Evolutionary conservation across 2,329 filamentous ascomycete species (phyloP).

Genomic region (Aspergillus ochraceus): DNA sequence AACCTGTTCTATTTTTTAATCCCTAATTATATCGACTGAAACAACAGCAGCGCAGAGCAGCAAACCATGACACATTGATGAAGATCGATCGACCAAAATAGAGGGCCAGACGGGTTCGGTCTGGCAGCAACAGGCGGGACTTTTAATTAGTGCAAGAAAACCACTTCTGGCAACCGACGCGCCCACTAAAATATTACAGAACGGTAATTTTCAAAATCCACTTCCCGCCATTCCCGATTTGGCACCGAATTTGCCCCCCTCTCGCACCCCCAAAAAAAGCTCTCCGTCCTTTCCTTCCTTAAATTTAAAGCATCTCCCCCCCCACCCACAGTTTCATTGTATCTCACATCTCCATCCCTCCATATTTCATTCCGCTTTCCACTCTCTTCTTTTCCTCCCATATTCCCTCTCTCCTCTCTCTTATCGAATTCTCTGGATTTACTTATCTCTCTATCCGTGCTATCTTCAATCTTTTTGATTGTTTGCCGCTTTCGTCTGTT

Average conservation of each 20-base stretch:
- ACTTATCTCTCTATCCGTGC: conserved; percentile 13
- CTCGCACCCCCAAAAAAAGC: conserved; percentile 11
- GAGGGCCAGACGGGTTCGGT: not conserved
- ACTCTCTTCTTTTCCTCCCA: conserved; percentile 11
- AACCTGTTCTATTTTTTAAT: not conserved
- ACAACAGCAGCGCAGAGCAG: not conserved
- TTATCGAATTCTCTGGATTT: conserved; percentile 21
- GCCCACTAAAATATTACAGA: not conserved
- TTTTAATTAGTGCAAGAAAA: too few species aligned
- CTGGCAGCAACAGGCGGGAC: not conserved
- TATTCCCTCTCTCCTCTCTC: conserved; percentile 18
- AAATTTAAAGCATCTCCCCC: conserved; percentile 21
- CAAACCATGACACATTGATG: not conserved
- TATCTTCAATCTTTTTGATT: conserved; percentile 18
- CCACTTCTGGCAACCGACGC: conserved; percentile 2
- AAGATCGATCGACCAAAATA: not conserved
- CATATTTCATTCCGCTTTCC: conserved; percentile 3
- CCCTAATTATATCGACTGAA: not conserved
- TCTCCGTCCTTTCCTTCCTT: conserved; percentile 9
- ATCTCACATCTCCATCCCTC: conserved; percentile 8
- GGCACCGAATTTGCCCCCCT: conserved; percentile 15
- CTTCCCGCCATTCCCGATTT: conserved; percentile 5
- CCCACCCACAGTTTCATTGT: conserved; percentile 18
- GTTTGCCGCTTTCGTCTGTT: conserved; percentile 8
- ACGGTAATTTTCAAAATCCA: conserved; percentile 21